phyloP scores from a whole-genome alignment of 75 land plant genomes.

The Chamaecyparis obtusa region DNA sequence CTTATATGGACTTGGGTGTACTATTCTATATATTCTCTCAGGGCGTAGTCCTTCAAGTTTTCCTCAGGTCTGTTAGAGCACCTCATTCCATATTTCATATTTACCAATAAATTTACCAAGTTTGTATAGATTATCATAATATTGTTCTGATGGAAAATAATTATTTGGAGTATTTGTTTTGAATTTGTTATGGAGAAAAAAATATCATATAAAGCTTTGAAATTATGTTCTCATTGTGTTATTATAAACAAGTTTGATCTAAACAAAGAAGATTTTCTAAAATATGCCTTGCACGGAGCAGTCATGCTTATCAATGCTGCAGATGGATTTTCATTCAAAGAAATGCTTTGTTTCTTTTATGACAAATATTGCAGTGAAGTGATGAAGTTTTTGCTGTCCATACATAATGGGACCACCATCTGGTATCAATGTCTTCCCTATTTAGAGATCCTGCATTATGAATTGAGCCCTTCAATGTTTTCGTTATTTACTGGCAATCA shows the following conservation, averaged over 20 bases:
- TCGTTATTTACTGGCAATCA: background rate
- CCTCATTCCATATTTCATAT: background rate
- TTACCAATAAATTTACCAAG: background rate
- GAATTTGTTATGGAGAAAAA: background rate
- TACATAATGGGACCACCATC: background rate
- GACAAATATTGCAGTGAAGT: background rate
- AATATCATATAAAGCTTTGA: background rate
- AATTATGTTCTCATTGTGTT: background rate
- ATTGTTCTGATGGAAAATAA: background rate
- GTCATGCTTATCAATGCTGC: background rate
- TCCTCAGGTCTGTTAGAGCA: slow-evolving; percentile 30
- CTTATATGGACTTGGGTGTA: slow-evolving; percentile 51
- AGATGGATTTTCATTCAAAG: background rate
- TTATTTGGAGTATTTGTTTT: background rate
- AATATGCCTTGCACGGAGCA: background rate
- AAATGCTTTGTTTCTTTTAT: background rate
- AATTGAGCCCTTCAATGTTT: background rate
- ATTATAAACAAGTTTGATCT: background rate
- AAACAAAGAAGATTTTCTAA: background rate
- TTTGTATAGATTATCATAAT: background rate
- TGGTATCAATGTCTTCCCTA: background rate
- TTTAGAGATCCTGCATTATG: background rate
- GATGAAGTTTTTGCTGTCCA: background rate
- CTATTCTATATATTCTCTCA: slow-evolving; percentile 38
- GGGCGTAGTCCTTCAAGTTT: slow-evolving; percentile 47